Conservation (phyloP, 2,329 filamentous ascomycete genomes). For the Rhexocercosporidium sp. region DNA sequence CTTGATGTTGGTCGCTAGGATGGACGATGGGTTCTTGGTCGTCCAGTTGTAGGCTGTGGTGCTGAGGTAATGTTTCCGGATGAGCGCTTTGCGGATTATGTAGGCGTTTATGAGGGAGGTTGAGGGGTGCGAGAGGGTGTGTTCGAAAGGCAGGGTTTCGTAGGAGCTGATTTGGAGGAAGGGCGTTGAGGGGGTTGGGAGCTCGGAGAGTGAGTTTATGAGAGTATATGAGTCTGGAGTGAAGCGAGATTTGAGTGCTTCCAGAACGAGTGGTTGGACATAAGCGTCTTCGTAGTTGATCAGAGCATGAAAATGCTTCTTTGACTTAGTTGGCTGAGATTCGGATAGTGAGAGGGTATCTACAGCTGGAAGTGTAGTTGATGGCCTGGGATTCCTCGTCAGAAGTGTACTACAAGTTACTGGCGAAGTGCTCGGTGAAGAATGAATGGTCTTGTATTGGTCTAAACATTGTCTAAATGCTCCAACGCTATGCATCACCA, state of each 20-base stretch:
- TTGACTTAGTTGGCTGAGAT: conserved; percentile 30
- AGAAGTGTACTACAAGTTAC: conserved; percentile 25
- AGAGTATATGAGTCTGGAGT: conserved; percentile 59
- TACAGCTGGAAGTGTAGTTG: conserved; percentile 22
- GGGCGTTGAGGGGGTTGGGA: conserved; percentile 29
- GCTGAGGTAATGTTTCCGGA: conserved; percentile 92
- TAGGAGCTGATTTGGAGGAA: conserved; percentile 82
- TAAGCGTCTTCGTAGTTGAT: conserved; percentile 88
- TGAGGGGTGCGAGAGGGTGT: conserved; percentile 64
- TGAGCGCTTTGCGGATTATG: conserved; percentile 93
- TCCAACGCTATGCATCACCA: conserved; percentile 43
- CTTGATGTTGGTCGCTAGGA: conserved; percentile 74
- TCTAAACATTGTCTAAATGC: conserved; percentile 42
- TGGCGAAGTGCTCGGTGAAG: not conserved
- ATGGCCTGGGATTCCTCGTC: conserved; percentile 32
- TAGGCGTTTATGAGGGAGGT: conserved; percentile 84
- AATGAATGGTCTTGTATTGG: conserved; percentile 34
- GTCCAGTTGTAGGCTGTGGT: conserved; percentile 85
- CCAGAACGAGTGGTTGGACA: conserved; percentile 82
- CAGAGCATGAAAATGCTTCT: conserved; percentile 65
- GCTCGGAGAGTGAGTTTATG: conserved; percentile 53
- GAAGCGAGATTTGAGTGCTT: conserved; percentile 69
- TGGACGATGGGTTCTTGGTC: conserved; percentile 77
- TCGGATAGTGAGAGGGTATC: conserved; percentile 28
- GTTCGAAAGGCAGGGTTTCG: conserved; percentile 85